These are phyloP conservation scores for Scutellaria barbata DNA, from an alignment of 257 asterid genomes.

Conservation along the genomic window DNA sequence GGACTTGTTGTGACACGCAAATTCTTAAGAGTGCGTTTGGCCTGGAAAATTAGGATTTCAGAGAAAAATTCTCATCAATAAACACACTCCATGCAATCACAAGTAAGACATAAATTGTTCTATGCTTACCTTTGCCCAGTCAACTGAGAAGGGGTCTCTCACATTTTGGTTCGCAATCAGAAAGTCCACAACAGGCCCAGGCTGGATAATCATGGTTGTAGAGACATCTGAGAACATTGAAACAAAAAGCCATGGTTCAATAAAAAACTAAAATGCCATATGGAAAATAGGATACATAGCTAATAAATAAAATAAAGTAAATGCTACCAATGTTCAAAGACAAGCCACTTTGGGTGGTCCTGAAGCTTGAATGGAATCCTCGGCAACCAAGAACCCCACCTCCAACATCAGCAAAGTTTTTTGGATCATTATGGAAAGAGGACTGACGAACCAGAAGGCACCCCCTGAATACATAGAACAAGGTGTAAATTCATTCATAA, in stretches of 20 bases:
- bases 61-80: conserved; percentile 20
- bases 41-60: conserved; percentile 48
- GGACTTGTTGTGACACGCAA: conserved; percentile 76
- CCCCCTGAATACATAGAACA: conserved; percentile 56
- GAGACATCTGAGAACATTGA: conserved; percentile 63
- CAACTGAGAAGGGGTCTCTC: conserved; percentile 73
- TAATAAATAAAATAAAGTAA: not conserved
- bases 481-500: conserved; percentile 11
- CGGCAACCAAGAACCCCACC: conserved; percentile 93
- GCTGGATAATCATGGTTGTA: conserved; percentile 86
- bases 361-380: conserved; percentile 90
- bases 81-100: not conserved
- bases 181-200: conserved; percentile 80
- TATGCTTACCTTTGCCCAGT: conserved; percentile 74
- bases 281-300: not conserved
- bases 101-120: not conserved
- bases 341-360: conserved; percentile 84
- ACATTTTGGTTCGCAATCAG: conserved; percentile 76
- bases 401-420: conserved; percentile 76
- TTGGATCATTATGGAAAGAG: conserved; percentile 75
- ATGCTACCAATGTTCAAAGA: conserved; percentile 80
- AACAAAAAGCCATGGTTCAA: conserved; percentile 19
- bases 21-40: conserved; percentile 77
- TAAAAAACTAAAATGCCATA: not conserved
- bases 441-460: conserved; percentile 88